phyloP scores from a whole-genome alignment of 305 asterid genomes.

The Fraxinus dipetala region DNA sequence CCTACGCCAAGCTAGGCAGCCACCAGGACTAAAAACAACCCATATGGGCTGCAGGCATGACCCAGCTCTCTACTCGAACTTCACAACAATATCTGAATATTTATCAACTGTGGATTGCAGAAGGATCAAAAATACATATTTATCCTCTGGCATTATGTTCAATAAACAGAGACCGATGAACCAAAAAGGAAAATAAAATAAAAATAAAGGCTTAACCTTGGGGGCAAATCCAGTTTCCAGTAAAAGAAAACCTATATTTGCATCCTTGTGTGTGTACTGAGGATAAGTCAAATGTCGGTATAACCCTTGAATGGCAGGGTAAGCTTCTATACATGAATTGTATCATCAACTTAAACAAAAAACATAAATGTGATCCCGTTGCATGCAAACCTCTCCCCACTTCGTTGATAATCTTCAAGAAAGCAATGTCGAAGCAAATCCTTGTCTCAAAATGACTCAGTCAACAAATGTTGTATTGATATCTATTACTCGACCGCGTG shows the following conservation, averaged over 20 bases:
- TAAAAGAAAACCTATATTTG: background rate
- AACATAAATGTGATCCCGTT: conserved; percentile 26
- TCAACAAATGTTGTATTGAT: conserved; percentile 3
- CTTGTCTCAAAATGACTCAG: conserved; percentile 17
- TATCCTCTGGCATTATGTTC: background rate
- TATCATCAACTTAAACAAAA: conserved; percentile 41
- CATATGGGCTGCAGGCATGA: background rate
- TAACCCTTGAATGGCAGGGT: conserved; percentile 54
- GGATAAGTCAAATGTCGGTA: conserved; percentile 33
- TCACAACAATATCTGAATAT: background rate
- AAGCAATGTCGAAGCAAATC: conserved; percentile 26
- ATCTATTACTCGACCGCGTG: conserved; percentile 22
- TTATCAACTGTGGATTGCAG: background rate
- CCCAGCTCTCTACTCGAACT: background rate
- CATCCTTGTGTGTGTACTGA: conserved; percentile 39
- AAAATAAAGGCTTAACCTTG: background rate
- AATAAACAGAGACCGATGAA: background rate
- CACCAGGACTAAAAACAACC: background rate
- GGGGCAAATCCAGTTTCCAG: background rate
- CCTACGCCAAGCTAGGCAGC: background rate
- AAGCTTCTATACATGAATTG: conserved; percentile 56
- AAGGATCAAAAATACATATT: background rate
- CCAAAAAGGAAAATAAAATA: background rate
- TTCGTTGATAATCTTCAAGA: conserved; percentile 12
- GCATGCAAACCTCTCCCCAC: conserved; percentile 23